Percentiles rank a stretch among this genome's conserved stretches.
Conservation (phyloP, 1,284 basidiomycete species). For the Takashimella koratensis region DNA sequence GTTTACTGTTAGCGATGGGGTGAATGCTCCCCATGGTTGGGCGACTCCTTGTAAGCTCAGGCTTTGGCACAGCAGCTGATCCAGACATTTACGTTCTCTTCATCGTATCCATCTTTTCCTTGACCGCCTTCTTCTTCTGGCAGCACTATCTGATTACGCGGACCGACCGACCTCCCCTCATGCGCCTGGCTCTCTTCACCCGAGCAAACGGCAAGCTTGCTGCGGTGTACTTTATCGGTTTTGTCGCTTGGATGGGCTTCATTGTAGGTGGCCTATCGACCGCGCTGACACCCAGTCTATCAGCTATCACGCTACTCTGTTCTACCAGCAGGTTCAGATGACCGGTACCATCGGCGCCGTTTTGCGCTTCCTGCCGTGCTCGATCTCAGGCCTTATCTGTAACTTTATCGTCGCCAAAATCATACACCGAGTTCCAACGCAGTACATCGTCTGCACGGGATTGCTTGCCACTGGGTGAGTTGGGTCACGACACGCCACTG, state of each 20-base stretch:
- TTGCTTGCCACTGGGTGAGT: constrained; percentile 55
- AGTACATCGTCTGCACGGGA: constrained; percentile 57
- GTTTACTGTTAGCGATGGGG: constrained; percentile 73
- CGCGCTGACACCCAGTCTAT: constrained; percentile 20
- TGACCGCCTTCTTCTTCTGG: constrained; percentile 64
- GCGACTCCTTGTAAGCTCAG: constrained; percentile 61
- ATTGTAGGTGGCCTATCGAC: constrained; percentile 15
- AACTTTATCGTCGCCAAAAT: constrained; percentile 54
- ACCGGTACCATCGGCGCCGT: constrained; percentile 59
- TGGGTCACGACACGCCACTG: too few relatives aligned
- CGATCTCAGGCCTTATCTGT: constrained; percentile 63
- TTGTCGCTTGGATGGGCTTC: constrained; percentile 67
- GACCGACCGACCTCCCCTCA: constrained; percentile 59
- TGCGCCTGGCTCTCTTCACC: constrained; percentile 66
- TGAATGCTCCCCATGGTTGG: constrained; percentile 68
- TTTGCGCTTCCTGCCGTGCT: constrained; percentile 72
- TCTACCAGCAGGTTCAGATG: constrained; percentile 40
- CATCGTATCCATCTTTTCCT: constrained; percentile 59
- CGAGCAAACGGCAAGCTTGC: constrained; percentile 64
- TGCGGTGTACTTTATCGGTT: constrained; percentile 63
- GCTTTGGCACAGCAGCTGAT: constrained; percentile 35
- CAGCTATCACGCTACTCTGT: constrained; percentile 41
- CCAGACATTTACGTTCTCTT: constrained; percentile 57
- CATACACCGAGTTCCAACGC: constrained; percentile 31
- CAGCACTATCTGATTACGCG: constrained; percentile 57